Evolutionary conservation across 352 stramenopile genomes (phyloP), one percentile per base, ranked within the genome.

Genomic region (Phytophthora chlamydospora): DNA sequence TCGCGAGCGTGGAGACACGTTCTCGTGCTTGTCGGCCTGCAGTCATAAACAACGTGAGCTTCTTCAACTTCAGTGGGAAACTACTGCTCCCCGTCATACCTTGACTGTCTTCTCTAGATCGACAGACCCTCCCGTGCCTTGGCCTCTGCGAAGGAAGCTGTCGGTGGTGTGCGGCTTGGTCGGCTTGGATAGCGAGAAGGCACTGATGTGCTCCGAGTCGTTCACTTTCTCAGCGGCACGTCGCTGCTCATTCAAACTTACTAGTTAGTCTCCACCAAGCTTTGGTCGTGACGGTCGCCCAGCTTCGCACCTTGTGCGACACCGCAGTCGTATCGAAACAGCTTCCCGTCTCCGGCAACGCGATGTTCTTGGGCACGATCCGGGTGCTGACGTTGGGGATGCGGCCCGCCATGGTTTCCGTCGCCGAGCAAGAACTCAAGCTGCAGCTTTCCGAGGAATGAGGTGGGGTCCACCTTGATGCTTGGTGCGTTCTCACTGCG

Each of bases 301-400:
- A 29, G 24, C 33, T 12, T 53, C 52, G 3, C 52, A 90, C 76
- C 75, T 91, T 91, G 27, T 66, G 27, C 17, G 55, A 38, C 12
- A 88, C 76, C 16, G 76, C 60, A 1, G 96, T 98, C 27, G 89
- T 93, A 73, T 98, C 96, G 58, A 98, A 98, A 66, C 95, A 98
- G 52, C 93, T 98, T 11, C 94, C 93, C 0, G 95, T 98, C 74
- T 98, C 90, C 6, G 82, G 78, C 21, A 97, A 57, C 16, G 83
- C 45, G 36, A 91, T 76, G 21, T 75, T 82, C 55, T 91, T 91
- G 13, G 85, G 82, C 61, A 93, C 85, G 52, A 94, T 90, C 35
- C 83, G 80, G 43, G 84, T 94, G 74, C 73, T 91, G 44, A 93
- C 83, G 52, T 94, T 94, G 8, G 85, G 83, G 42, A 94, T 94